Evolutionary conservation across 352 stramenopile species (phyloP).

Genomic region (Elongisporangium anandrum): DNA sequence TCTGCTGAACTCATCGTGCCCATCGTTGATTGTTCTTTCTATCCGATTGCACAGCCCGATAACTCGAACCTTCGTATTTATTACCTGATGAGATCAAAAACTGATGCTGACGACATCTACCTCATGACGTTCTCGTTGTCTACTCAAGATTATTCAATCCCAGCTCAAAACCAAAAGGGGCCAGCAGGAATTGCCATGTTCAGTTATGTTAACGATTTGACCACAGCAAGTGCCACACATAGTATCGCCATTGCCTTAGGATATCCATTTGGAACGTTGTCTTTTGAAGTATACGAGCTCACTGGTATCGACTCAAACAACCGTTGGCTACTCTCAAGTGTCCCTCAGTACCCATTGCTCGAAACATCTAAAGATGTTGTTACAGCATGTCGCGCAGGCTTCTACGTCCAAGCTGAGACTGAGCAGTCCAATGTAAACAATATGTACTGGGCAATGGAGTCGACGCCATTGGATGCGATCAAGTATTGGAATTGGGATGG

Average conservation of each 20-base stretch:
- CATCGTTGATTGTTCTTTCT: slow-evolving; percentile 36
- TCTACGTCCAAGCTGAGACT: slow-evolving; percentile 29
- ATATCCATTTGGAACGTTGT: slow-evolving; percentile 24
- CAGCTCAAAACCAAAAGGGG: slow-evolving; percentile 20
- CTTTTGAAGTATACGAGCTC: slow-evolving; percentile 26
- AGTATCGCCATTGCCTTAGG: slow-evolving; percentile 22
- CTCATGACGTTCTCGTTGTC: slow-evolving; percentile 25
- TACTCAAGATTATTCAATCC: slow-evolving; percentile 37
- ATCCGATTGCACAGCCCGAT: slow-evolving; percentile 19
- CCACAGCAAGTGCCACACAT: slow-evolving; percentile 10
- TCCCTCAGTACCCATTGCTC: slow-evolving; percentile 8
- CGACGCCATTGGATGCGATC: slow-evolving; percentile 10
- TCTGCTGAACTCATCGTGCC: slow-evolving; percentile 29
- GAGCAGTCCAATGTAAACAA: slow-evolving; percentile 49
- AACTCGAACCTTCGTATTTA: slow-evolving; percentile 22
- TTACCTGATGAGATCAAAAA: slow-evolving; percentile 30
- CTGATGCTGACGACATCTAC: slow-evolving; percentile 12
- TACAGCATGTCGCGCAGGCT: slow-evolving; percentile 27
- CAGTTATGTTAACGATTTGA: slow-evolving; percentile 28
- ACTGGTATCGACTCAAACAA: slow-evolving; percentile 12
- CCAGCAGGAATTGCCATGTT: slow-evolving; percentile 23
- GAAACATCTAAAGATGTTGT: slow-evolving; percentile 22
- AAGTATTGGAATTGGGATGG: slow-evolving; percentile 24
- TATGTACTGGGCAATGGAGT: slow-evolving; percentile 19
- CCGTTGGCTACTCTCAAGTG: slow-evolving; percentile 24